A percentile compares a stretch with the other conserved stretches of the same genome.
phyloP scores from a whole-genome alignment of 495 filamentous ascomycete genomes.

The Aspergillus biplanus region DNA sequence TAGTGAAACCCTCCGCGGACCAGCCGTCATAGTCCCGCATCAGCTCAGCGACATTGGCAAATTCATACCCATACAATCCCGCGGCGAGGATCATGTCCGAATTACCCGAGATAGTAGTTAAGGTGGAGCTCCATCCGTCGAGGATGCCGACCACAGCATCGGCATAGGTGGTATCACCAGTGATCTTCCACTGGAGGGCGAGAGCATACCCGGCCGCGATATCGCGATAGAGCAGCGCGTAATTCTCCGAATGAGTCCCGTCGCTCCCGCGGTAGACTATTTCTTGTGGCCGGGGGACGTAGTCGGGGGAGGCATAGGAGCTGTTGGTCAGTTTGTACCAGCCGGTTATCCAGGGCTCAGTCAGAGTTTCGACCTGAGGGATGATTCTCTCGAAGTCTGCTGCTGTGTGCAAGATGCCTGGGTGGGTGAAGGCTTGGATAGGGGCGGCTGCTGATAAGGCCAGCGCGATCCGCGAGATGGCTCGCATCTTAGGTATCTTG shows the following conservation, averaged over 20 bases:
- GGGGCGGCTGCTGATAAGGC: slow-evolving; percentile 11
- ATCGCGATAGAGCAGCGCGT: slow-evolving; percentile 40
- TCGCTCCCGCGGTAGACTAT: slow-evolving; percentile 38
- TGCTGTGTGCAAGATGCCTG: slow-evolving; percentile 36
- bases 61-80: slow-evolving; percentile 50
- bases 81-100: slow-evolving; percentile 44
- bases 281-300: slow-evolving; percentile 12
- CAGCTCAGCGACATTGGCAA: slow-evolving; percentile 51
- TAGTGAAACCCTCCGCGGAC: slow-evolving; percentile 18
- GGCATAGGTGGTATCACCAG: slow-evolving; percentile 38
- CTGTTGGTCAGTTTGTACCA: slow-evolving; percentile 34
- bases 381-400: slow-evolving; percentile 41
- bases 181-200: slow-evolving; percentile 45
- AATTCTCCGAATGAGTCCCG: slow-evolving; percentile 37
- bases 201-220: slow-evolving; percentile 43
- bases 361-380: slow-evolving; percentile 28
- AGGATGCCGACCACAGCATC: slow-evolving; percentile 40
- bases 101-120: slow-evolving; percentile 38
- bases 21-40: slow-evolving; percentile 43
- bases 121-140: slow-evolving; percentile 41
- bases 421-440: slow-evolving; percentile 31
- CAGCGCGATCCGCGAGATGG: too few species aligned
- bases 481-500: too few species aligned
- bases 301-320: too few species aligned
- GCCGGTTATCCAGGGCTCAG: slow-evolving; percentile 40